These are phyloP conservation scores for Mycena amicta DNA, from an alignment of 768 basidiomycete species.

Conservation along the genomic window DNA sequence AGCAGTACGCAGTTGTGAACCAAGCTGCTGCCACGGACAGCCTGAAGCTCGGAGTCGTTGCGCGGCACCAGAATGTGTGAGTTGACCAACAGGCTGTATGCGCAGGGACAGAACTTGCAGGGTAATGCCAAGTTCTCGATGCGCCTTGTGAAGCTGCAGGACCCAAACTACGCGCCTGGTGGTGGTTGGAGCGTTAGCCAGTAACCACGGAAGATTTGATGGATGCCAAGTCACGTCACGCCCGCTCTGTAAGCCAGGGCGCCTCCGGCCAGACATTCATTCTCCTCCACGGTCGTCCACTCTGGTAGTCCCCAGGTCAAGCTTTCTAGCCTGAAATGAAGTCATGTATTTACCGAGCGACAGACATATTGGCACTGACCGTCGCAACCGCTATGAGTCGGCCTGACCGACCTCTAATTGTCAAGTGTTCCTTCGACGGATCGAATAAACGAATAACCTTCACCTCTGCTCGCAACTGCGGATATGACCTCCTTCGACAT, in stretches of 20 bases:
- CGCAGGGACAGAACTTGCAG: slow-evolving; percentile 4
- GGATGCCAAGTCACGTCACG: too few species aligned
- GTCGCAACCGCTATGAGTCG: too few species aligned
- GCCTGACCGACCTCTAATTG: slow-evolving; percentile 77
- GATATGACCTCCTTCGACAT: slow-evolving; percentile 69
- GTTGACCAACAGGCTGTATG: slow-evolving; percentile 2
- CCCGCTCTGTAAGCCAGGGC: too few species aligned
- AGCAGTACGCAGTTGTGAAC: slow-evolving; percentile 15
- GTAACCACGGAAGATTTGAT: too few species aligned
- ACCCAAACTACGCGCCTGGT: slow-evolving; percentile 7
- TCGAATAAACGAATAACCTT: slow-evolving; percentile 80
- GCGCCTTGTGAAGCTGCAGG: slow-evolving; percentile 5
- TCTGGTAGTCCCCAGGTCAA: too few species aligned
- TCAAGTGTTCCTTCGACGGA: slow-evolving; percentile 82
- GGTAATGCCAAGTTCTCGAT: slow-evolving; percentile 12
- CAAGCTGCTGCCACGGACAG: slow-evolving; percentile 4
- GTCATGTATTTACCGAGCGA: too few species aligned
- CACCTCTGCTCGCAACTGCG: slow-evolving; percentile 76
- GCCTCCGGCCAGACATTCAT: too few species aligned
- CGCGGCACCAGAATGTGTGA: slow-evolving; percentile 2
- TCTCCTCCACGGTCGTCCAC: too few species aligned
- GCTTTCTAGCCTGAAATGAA: too few species aligned
- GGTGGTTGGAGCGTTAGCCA: slow-evolving; percentile 1
- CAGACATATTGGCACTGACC: too few species aligned
- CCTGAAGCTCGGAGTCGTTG: neutral